These are phyloP conservation scores for Pseudocohnilembus persalinus DNA, from an alignment of 169 alveolate genomes.

Conservation along the genomic window DNA sequence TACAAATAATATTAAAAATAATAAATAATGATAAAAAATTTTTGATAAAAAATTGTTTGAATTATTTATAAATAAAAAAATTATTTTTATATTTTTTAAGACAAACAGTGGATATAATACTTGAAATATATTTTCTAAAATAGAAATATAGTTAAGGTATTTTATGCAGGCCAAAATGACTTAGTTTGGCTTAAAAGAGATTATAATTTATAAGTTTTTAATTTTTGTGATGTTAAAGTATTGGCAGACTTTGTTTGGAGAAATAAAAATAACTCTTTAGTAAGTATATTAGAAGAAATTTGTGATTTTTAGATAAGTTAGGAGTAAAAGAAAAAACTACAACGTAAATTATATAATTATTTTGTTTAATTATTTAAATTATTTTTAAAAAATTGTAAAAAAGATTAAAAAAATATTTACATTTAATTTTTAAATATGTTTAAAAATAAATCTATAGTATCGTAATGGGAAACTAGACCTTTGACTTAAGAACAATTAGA, in stretches of 20 bases:
- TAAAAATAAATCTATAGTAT: neutral
- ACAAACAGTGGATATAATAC: neutral
- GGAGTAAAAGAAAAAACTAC: slow-evolving; percentile 51
- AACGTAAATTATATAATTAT: no score
- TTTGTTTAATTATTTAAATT: no score
- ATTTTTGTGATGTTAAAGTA: slow-evolving; percentile 75
- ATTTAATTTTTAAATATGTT: neutral
- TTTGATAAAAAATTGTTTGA: no score
- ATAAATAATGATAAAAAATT: no score
- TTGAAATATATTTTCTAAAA: slow-evolving; percentile 50
- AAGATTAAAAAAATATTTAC: no score
- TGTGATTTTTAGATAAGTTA: slow-evolving; percentile 56
- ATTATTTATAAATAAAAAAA: no score
- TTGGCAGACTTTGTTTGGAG: slow-evolving; percentile 47
- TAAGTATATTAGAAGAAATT: slow-evolving; percentile 51
- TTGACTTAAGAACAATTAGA: slow-evolving; percentile 61
- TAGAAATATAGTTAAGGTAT: slow-evolving; percentile 58
- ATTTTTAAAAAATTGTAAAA: no score
- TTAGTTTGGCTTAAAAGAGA: slow-evolving; percentile 78
- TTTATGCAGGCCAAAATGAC: slow-evolving; percentile 77
- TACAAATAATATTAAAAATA: no score
- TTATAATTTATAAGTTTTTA: slow-evolving; percentile 54
- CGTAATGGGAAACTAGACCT: slow-evolving; percentile 83
- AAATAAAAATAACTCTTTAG: slow-evolving; percentile 55
- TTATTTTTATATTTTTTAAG: no score